A percentile compares a stretch with the other conserved stretches of the same genome.
Evolutionary conservation across 805 yeast species (phyloP).

Genomic region (Yamadazyma nakazawae): DNA sequence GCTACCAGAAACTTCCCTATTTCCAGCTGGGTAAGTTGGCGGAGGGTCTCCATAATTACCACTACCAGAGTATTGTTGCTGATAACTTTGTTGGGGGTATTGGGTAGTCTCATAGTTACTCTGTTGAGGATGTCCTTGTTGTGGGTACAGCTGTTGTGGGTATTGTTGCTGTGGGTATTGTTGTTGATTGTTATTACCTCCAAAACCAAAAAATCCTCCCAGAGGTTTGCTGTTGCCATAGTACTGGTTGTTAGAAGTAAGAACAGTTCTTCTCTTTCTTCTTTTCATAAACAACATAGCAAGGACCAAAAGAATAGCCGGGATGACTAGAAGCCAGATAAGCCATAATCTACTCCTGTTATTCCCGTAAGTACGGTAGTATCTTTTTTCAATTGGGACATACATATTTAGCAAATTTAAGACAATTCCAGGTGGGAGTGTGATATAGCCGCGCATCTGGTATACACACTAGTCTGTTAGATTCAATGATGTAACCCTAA

Average conservation of each 20-base stretch:
- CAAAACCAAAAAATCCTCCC: constrained; percentile 7
- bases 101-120: constrained; percentile 5
- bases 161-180: constrained; percentile 12
- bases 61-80: constrained; percentile 7
- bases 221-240: constrained; percentile 2
- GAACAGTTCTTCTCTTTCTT: constrained; percentile 7
- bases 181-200: constrained; percentile 8
- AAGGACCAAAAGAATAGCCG: constrained; percentile 4
- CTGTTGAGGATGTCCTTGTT: constrained; percentile 11
- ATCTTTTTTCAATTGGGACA: constrained; percentile 6
- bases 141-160: constrained; percentile 10
- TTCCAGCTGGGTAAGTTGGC: constrained; percentile 12
- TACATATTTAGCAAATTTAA: background rate
- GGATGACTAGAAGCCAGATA: constrained; percentile 11
- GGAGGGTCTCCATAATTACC: constrained; percentile 15
- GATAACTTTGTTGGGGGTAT: constrained; percentile 7
- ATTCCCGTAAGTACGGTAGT: constrained; percentile 2
- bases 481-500: too few relatives aligned
- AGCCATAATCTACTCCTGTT: constrained; percentile 9
- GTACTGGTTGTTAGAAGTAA: constrained; percentile 6
- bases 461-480: background rate
- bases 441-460: constrained; percentile 2
- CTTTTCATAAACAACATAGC: constrained; percentile 4
- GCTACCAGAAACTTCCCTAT: background rate
- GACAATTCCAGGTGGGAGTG: background rate